Conservation (phyloP, 352 stramenopile species). For the Phytophthora rubi region DNA sequence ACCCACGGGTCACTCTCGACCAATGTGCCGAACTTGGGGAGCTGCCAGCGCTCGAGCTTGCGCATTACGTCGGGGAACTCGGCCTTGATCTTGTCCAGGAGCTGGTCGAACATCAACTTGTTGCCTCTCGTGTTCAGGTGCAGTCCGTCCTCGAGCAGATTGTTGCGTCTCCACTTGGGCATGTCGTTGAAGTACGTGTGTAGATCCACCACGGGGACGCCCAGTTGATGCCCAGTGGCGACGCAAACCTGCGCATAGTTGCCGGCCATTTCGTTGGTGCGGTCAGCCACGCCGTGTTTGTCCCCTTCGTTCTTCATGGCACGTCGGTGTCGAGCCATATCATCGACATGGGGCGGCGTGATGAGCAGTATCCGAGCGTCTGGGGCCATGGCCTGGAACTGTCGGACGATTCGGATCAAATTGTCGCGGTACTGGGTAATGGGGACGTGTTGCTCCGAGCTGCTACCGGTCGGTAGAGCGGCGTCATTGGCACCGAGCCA, state of each 20-base stretch:
- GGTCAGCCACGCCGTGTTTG: conserved; percentile 36
- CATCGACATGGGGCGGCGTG: conserved; percentile 53
- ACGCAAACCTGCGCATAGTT: conserved; percentile 52
- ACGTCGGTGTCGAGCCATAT: conserved; percentile 25
- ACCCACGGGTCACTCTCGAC: conserved; percentile 30
- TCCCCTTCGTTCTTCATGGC: conserved; percentile 15
- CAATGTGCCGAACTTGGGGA: conserved; percentile 26
- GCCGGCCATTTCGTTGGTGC: conserved; percentile 45
- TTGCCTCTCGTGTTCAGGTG: conserved; percentile 63
- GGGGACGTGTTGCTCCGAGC: conserved; percentile 49
- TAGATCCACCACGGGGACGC: conserved; percentile 48
- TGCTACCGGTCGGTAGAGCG: conserved; percentile 34
- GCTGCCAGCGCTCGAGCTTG: conserved; percentile 28
- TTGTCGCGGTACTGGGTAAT: conserved; percentile 58
- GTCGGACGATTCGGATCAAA: conserved; percentile 37
- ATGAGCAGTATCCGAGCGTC: conserved; percentile 51
- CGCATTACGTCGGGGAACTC: conserved; percentile 35
- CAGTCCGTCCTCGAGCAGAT: conserved; percentile 55
- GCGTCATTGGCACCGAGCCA: conserved; percentile 76
- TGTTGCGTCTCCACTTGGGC: conserved; percentile 43
- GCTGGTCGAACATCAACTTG: conserved; percentile 49
- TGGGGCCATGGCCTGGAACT: conserved; percentile 24
- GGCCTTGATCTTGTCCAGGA: conserved; percentile 42
- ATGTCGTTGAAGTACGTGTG: conserved; percentile 58
- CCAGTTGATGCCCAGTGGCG: conserved; percentile 30